A percentile compares a stretch with the other conserved stretches of the same genome.
Evolutionary conservation across 2,329 filamentous ascomycete genomes (phyloP).

Genomic region (Botryotinia globosa): DNA sequence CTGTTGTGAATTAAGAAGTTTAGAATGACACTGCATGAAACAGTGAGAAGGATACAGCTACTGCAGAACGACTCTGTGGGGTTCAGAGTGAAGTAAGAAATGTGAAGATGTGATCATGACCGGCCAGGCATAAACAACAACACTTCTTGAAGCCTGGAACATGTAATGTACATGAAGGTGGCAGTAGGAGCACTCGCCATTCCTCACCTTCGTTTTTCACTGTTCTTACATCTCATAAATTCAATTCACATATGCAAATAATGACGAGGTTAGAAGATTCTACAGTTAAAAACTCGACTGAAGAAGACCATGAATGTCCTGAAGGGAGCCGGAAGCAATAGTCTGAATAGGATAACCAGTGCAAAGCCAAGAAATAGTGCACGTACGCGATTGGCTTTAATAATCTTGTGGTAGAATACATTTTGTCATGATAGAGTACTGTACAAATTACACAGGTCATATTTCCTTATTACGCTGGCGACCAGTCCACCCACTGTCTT

Average conservation of each 20-base stretch:
- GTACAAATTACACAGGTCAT: constrained; percentile 8
- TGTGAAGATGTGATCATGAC: background rate
- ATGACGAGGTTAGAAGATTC: background rate
- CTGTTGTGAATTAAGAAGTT: background rate
- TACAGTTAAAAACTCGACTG: background rate
- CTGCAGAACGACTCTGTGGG: background rate
- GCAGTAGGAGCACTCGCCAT: background rate
- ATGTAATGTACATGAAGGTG: background rate
- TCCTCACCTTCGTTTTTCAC: background rate
- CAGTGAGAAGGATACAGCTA: background rate
- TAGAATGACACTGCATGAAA: background rate
- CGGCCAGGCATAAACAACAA: background rate
- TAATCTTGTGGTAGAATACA: background rate
- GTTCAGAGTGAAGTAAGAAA: background rate
- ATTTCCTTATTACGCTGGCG: background rate
- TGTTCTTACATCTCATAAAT: background rate
- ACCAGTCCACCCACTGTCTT: background rate
- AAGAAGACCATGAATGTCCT: background rate
- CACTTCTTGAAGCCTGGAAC: background rate
- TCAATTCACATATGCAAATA: background rate
- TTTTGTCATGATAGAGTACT: constrained; percentile 3
- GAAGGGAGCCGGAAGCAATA: background rate
- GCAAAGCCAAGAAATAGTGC: background rate
- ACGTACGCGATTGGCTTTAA: background rate
- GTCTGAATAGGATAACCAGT: background rate